These are phyloP conservation scores for Botrytis fragariae DNA, from an alignment of 2,329 filamentous ascomycete genomes.

Conservation along the genomic window DNA sequence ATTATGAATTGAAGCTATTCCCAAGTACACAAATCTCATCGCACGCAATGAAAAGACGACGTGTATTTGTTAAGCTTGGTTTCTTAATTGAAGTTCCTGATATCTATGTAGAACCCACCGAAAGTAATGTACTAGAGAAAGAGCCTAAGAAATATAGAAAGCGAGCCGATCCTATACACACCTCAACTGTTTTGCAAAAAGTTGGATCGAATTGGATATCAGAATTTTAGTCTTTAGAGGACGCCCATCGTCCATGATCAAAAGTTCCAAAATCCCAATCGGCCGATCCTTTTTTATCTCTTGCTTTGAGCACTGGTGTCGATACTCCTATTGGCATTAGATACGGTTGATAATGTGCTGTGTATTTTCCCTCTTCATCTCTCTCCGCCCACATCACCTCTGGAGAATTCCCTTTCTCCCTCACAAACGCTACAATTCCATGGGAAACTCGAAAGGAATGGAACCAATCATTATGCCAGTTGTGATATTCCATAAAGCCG, in stretches of 20 bases:
- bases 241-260: neutral
- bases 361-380: neutral
- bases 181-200: neutral
- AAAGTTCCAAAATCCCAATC: neutral
- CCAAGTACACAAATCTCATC: neutral
- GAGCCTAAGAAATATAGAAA: neutral
- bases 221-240: neutral
- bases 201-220: neutral
- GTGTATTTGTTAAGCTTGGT: neutral
- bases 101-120: neutral
- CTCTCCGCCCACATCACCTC: neutral
- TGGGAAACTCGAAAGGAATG: neutral
- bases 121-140: neutral
- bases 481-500: neutral
- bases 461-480: slow-evolving; percentile 1
- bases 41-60: neutral
- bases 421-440: neutral
- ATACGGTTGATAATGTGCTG: rapidly evolving
- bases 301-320: neutral
- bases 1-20: neutral
- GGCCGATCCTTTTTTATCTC: no score
- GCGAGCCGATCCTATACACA: neutral
- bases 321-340: neutral
- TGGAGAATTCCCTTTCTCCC: neutral
- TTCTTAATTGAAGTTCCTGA: neutral